Evolutionary conservation across 2,329 filamentous ascomycete genomes (phyloP), one percentile per base, ranked within the genome.

Genomic region (Torrubiella hemipterigena): DNA sequence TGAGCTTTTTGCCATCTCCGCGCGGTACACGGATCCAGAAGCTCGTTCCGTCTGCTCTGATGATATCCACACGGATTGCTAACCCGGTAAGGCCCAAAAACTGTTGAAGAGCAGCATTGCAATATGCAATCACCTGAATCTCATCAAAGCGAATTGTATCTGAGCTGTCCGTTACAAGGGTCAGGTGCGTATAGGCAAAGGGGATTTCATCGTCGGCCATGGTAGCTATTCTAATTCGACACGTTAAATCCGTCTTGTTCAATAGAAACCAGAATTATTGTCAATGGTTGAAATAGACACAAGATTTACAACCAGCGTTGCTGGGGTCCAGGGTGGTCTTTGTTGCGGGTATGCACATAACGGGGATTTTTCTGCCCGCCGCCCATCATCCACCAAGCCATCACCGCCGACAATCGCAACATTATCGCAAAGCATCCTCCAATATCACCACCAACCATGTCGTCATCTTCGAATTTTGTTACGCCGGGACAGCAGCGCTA

Each of bases 401-500:
- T 8, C 13, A 15, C 22, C 12, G 11, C 22, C 22, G 12, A n/a
- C 10, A 5, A 24, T 12, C 10, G 10, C 2, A 21, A 12, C 6
- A 12, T 30, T 15, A n/a, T 14, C 8, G 3, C 17, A 7, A 19
- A 21, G 4, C 6, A 11, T 13, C 19, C 18, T 20, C 3, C 17
- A n/a, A 10, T 14, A 14, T 11, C 29, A 30, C 13, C 22, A 24
- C 19, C 23, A 31, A 29, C 7, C 18, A 66, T 65, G 61, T 57
- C 59, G 10, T 34, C 46, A 12, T 43, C 45, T 12, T 52, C 63
- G 35, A 80, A 76, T 55, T 86, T 75, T 55, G 78, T 86, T 39
- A 61, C 81, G 12, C 70, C 81, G 6, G 69, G 67, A 52, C 82
- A 91, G 59, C 77, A 81, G 63, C 83, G 87, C 59, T 78, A 83